These are phyloP conservation scores for Apostasia ramifera DNA, from an alignment of 106 monocot species.

Conservation along the genomic window DNA sequence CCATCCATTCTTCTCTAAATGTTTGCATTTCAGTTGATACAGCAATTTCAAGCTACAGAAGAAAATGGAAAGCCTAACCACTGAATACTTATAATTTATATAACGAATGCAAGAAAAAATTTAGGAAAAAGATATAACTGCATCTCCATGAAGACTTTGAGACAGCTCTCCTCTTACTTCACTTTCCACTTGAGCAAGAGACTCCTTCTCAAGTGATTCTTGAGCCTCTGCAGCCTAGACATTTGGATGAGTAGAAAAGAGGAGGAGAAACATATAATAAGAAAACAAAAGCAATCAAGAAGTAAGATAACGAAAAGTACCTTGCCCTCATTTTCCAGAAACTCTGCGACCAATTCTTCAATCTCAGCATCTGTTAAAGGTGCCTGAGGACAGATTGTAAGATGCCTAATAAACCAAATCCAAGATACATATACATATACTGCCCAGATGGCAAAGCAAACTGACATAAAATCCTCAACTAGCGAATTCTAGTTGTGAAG, in stretches of 20 bases:
- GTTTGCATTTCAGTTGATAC: slow-evolving; percentile 73
- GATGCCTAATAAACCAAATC: slow-evolving; percentile 5
- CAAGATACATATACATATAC: neutral
- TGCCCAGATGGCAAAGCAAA: no score
- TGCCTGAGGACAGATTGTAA: slow-evolving; percentile 25
- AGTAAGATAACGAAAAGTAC: slow-evolving; percentile 28
- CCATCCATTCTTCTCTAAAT: slow-evolving; percentile 65
- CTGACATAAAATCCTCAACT: no score
- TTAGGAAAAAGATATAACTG: slow-evolving; percentile 35
- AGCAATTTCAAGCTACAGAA: slow-evolving; percentile 61
- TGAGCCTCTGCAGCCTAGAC: slow-evolving; percentile 95
- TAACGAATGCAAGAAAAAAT: neutral
- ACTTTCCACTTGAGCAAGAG: slow-evolving; percentile 66
- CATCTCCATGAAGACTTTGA: slow-evolving; percentile 66
- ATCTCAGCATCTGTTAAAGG: slow-evolving; percentile 70
- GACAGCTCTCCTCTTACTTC: slow-evolving; percentile 82
- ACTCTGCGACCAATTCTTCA: slow-evolving; percentile 77
- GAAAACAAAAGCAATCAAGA: slow-evolving; percentile 3
- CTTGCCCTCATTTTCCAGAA: slow-evolving; percentile 88
- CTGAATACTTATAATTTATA: neutral
- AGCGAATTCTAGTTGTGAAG: neutral
- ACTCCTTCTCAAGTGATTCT: slow-evolving; percentile 87
- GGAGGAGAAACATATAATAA: neutral
- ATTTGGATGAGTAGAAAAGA: slow-evolving; percentile 19
- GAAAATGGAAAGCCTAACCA: slow-evolving; percentile 10